Evolutionary conservation across 2,329 filamentous ascomycete genomes (phyloP).

Genomic region (Hypoxylon sp.): DNA sequence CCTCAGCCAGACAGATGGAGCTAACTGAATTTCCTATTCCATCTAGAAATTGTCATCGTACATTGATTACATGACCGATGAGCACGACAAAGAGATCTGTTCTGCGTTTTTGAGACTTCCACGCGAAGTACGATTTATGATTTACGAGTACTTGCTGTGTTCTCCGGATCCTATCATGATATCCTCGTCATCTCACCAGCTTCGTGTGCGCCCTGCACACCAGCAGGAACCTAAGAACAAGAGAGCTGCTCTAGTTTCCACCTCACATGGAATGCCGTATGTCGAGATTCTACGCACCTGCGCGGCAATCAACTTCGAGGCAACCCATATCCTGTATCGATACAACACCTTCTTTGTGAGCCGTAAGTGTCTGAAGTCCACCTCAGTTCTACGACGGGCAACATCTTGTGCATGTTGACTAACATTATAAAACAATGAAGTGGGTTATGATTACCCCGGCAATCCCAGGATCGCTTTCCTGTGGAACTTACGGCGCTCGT

Average conservation of each 20-base stretch:
- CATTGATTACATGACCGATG: neutral
- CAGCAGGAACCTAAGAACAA: constrained; percentile 1
- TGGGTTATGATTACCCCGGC: neutral
- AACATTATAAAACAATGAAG: neutral
- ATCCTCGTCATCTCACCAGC: constrained; percentile 15
- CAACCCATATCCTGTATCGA: constrained; percentile 52
- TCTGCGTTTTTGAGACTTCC: constrained; percentile 22
- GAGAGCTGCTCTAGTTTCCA: neutral
- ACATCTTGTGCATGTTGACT: neutral
- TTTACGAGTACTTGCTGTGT: constrained; percentile 22
- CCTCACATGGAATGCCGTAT: constrained; percentile 37
- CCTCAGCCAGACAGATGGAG: neutral
- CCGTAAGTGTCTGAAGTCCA: constrained; percentile 33
- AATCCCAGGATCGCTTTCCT: constrained; percentile 39
- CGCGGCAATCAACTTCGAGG: constrained; percentile 52
- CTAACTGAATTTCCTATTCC: neutral
- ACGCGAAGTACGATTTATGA: constrained; percentile 19
- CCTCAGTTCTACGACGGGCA: neutral
- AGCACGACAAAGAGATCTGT: neutral
- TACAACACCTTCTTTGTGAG: constrained; percentile 51
- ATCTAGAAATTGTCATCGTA: neutral
- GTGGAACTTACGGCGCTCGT: constrained; percentile 45
- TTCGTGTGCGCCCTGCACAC: constrained; percentile 16
- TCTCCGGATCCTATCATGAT: constrained; percentile 24
- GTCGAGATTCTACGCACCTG: constrained; percentile 53